Evolutionary conservation across 179 eudicot species (phyloP).

Genomic region (Carnegiea gigantea): DNA sequence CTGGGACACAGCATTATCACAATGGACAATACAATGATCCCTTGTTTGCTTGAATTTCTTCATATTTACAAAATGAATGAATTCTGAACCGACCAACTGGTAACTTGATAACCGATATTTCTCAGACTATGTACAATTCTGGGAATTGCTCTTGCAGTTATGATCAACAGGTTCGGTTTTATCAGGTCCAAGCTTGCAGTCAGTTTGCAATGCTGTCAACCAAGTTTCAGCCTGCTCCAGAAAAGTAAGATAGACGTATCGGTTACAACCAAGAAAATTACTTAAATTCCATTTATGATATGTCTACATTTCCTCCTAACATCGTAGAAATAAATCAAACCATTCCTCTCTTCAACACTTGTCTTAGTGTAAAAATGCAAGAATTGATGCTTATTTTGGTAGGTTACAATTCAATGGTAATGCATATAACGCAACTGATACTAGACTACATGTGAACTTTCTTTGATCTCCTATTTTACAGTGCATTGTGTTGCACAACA

Average conservation of each 20-base stretch:
- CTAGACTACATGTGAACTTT: neutral
- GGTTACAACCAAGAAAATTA: neutral
- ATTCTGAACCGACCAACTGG: conserved; percentile 11
- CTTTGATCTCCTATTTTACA: no score
- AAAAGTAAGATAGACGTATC: neutral
- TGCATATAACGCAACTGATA: neutral
- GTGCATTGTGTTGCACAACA: neutral
- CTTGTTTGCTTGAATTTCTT: conserved; percentile 23
- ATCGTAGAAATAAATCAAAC: no score
- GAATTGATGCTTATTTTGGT: neutral
- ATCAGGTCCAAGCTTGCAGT: conserved; percentile 46
- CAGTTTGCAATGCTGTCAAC: conserved; percentile 57
- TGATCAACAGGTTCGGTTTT: conserved; percentile 32
- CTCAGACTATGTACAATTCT: conserved; percentile 27
- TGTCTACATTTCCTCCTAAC: neutral
- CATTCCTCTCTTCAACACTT: no score
- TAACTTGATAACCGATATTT: conserved; percentile 4
- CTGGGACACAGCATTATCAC: neutral
- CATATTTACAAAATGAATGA: conserved; percentile 28
- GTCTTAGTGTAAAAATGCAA: no score
- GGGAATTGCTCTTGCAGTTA: conserved; percentile 23
- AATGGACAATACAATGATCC: neutral
- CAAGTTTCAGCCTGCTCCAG: conserved; percentile 63
- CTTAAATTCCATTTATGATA: neutral
- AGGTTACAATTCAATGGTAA: neutral